phyloP scores from a whole-genome alignment of 306 rosid genomes.

The Herpetospermum pedunculosum region DNA sequence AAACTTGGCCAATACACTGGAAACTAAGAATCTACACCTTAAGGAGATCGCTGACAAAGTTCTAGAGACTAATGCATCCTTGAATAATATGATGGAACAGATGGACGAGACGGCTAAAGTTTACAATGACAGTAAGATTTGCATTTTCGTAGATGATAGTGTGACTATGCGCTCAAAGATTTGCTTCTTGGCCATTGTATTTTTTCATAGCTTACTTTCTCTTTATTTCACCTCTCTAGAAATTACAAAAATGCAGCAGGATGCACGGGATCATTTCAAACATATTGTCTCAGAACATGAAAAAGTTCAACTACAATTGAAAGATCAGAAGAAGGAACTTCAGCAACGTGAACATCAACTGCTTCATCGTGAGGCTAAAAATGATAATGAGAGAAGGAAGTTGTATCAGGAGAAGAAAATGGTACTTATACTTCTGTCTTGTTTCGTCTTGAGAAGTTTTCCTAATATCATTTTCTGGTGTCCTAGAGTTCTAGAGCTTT shows the following conservation, averaged over 20 bases:
- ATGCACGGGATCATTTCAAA: conserved; percentile 14
- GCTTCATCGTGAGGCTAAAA: conserved; percentile 28
- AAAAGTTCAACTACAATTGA: conserved; percentile 23
- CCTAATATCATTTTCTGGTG: neutral
- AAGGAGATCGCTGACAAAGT: conserved; percentile 31
- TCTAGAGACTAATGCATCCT: conserved; percentile 20
- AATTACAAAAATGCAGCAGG: conserved; percentile 30
- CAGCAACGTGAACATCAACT: conserved; percentile 37
- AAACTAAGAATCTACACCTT: conserved; percentile 25
- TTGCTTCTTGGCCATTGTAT: conserved; percentile 5
- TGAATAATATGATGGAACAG: conserved; percentile 26
- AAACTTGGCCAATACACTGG: conserved; percentile 35
- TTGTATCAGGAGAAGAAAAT: conserved; percentile 32
- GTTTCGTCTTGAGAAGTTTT: neutral
- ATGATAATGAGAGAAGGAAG: conserved; percentile 40
- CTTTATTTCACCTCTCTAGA: conserved; percentile 26
- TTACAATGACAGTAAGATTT: conserved; percentile 36
- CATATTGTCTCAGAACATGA: conserved; percentile 33
- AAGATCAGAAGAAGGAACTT: conserved; percentile 34
- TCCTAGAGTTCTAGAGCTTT: neutral
- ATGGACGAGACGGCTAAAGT: conserved; percentile 30
- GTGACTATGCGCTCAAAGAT: neutral
- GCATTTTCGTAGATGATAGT: neutral
- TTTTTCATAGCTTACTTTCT: conserved; percentile 6
- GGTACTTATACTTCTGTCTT: conserved; percentile 24